These are phyloP conservation scores for sweet orange (Citrus sinensis) DNA, from an alignment of 345 rosid genomes.

Conservation along the genomic window DNA sequence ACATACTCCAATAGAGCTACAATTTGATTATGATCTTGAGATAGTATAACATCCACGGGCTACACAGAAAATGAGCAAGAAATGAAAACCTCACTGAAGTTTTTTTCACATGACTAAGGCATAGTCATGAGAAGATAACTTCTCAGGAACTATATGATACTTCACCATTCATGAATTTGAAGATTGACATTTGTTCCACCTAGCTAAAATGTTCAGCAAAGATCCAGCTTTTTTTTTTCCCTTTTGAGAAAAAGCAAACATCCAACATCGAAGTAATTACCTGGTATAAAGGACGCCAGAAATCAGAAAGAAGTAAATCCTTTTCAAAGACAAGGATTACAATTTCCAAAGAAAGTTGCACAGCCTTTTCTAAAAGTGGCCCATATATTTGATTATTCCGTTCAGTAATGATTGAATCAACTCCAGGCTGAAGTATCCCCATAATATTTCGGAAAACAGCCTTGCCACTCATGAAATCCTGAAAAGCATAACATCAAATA, in stretches of 20 bases:
- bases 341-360: constrained; percentile 81
- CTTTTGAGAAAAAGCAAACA: neutral
- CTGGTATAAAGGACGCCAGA: constrained; percentile 95
- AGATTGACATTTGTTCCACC: neutral
- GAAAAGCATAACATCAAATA: constrained; percentile 10
- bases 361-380: constrained; percentile 80
- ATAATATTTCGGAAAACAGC: constrained; percentile 79
- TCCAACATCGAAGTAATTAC: constrained; percentile 27
- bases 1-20: constrained; percentile 81
- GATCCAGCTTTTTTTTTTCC: neutral
- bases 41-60: constrained; percentile 92
- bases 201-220: neutral
- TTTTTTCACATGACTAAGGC: neutral
- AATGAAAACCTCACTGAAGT: neutral
- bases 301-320: constrained; percentile 75
- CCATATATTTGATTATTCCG: constrained; percentile 78
- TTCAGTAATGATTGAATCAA: constrained; percentile 65
- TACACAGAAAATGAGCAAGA: constrained; percentile 35
- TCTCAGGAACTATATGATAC: neutral
- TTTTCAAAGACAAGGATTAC: constrained; percentile 76
- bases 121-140: neutral
- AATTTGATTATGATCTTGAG: constrained; percentile 89
- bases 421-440: constrained; percentile 83
- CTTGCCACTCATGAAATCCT: constrained; percentile 99
- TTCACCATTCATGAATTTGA: neutral